Conservation (phyloP, 495 filamentous ascomycete genomes). For the Lasiosphaeriaceae sp. region DNA sequence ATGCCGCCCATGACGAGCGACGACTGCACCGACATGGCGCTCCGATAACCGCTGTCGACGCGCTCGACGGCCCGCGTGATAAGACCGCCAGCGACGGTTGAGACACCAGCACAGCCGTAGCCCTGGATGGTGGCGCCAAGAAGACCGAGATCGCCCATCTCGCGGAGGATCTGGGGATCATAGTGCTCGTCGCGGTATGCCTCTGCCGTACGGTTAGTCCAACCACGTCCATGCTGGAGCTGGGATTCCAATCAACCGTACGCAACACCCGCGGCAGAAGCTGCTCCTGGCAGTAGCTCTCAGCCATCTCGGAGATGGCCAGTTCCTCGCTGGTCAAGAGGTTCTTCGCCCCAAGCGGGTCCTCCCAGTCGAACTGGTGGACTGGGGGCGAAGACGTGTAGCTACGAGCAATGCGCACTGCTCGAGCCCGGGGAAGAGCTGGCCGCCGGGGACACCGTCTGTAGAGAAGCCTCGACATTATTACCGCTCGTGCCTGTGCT, state of each 20-base stretch:
- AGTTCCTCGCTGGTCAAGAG: constrained; percentile 85
- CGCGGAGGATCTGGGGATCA: constrained; percentile 79
- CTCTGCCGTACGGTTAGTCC: constrained; percentile 51
- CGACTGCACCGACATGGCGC: constrained; percentile 93
- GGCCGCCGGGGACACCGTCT: constrained; percentile 10
- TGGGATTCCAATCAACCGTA: constrained; percentile 38
- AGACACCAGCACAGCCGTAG: constrained; percentile 91
- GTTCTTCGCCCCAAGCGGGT: constrained; percentile 71
- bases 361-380: constrained; percentile 80
- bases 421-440: constrained; percentile 7
- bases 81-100: constrained; percentile 83
- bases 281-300: constrained; percentile 87
- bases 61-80: constrained; percentile 96
- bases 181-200: constrained; percentile 94
- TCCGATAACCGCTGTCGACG: constrained; percentile 92
- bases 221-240: neutral
- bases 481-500: neutral
- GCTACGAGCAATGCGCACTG: constrained; percentile 7
- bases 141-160: constrained; percentile 95
- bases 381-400: constrained; percentile 21
- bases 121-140: constrained; percentile 88
- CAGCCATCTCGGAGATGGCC: constrained; percentile 81
- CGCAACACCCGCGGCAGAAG: constrained; percentile 82
- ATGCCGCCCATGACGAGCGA: constrained; percentile 97
- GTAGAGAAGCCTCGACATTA: constrained; percentile 24